Conservation (phyloP, 179 eudicot species). For the Vitellaria paradoxa region DNA sequence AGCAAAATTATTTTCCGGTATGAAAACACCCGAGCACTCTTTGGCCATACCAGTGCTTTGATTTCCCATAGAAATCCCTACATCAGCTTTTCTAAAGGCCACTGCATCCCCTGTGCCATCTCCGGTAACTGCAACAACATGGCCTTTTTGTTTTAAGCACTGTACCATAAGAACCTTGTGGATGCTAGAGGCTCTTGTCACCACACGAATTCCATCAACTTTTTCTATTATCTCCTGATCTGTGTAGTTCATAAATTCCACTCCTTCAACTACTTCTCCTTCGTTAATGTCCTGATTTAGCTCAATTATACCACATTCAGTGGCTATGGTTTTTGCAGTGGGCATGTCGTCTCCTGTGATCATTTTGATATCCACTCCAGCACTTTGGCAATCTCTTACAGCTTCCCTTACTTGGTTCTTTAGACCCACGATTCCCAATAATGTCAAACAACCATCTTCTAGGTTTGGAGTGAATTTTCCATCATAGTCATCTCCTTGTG, state of each 20-base stretch:
- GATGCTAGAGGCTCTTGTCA: not conserved
- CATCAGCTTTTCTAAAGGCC: not conserved
- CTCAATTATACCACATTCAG: not conserved
- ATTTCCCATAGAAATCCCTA: slow-evolving; percentile 18
- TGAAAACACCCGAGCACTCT: slow-evolving; percentile 16
- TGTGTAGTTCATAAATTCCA: not conserved
- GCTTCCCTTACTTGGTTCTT: slow-evolving; percentile 7
- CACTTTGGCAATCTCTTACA: not conserved
- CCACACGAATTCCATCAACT: not conserved
- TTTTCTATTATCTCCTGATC: not conserved
- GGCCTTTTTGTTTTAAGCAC: not conserved
- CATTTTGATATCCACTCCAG: slow-evolving; percentile 8
- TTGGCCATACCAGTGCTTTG: slow-evolving; percentile 14
- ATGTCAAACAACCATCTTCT: not conserved
- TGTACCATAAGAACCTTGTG: slow-evolving; percentile 3
- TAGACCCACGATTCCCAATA: slow-evolving; percentile 5
- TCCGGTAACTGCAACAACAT: not conserved
- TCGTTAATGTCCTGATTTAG: not conserved
- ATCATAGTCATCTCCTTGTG: not conserved
- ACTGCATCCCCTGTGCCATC: not conserved
- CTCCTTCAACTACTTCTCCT: not conserved
- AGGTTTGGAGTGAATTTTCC: not conserved
- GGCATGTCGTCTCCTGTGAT: slow-evolving; percentile 5
- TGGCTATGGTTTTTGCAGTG: not conserved
- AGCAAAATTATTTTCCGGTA: slow-evolving; percentile 8